Conservation (phyloP, 164 flowering plant genomes). For the Warburgia ugandensis region DNA sequence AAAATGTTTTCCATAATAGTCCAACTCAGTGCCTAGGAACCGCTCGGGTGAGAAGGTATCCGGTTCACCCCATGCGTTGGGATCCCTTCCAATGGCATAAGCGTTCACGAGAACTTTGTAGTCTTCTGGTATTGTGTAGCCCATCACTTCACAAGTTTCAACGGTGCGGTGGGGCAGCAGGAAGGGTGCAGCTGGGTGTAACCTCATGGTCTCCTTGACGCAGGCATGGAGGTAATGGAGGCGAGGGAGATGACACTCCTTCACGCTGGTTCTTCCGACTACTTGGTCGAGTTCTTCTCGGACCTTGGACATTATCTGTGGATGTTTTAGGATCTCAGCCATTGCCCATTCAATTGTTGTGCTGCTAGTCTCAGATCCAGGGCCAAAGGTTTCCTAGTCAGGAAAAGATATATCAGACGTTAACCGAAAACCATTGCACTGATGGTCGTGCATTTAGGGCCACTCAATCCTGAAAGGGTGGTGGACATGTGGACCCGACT, state of each 20-base stretch:
- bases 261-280: conserved; percentile 4
- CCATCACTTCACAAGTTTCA: conserved; percentile 15
- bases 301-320: conserved; percentile 1
- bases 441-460: background rate
- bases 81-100: conserved; percentile 26
- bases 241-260: conserved; percentile 10
- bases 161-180: conserved; percentile 18
- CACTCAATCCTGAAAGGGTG: background rate
- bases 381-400: conserved; percentile 18
- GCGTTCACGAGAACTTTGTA: conserved; percentile 18
- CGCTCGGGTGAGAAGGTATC: conserved; percentile 20
- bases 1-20: conserved; percentile 24
- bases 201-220: conserved; percentile 18
- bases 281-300: conserved; percentile 6
- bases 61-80: conserved; percentile 18
- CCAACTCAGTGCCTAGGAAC: conserved; percentile 14
- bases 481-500: no score
- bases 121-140: conserved; percentile 21
- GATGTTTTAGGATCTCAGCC: conserved; percentile 17
- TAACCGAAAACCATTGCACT: background rate
- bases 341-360: conserved; percentile 23
- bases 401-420: background rate
- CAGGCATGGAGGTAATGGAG: conserved; percentile 18
- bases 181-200: conserved; percentile 24
- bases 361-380: conserved; percentile 18